phyloP scores from a whole-genome alignment of 768 basidiomycete genomes.

The Leccinum uliginosum region DNA sequence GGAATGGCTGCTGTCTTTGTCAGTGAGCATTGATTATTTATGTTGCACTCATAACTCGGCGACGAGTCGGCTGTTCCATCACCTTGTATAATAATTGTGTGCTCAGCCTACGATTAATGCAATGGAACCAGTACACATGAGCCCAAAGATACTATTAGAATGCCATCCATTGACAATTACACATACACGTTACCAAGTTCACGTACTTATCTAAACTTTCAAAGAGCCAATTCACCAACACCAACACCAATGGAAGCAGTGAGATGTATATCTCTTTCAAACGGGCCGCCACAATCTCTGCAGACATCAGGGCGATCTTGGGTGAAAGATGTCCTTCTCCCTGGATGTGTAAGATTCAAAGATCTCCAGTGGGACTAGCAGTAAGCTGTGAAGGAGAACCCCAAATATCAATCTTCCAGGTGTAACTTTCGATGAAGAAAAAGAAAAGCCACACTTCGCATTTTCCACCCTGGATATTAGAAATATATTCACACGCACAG shows the following conservation, averaged over 20 bases:
- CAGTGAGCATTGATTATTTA: conserved; percentile 61
- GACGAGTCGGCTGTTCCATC: background rate
- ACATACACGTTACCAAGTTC: background rate
- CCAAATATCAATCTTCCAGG: conserved; percentile 74
- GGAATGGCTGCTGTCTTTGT: conserved; percentile 88
- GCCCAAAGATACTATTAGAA: background rate
- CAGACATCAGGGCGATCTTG: conserved; percentile 58
- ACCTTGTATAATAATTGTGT: background rate
- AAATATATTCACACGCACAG: conserved; percentile 44
- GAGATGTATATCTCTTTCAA: conserved; percentile 43
- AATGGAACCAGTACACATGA: background rate
- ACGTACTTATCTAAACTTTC: background rate
- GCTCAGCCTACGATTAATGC: background rate
- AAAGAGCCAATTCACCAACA: background rate
- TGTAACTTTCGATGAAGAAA: conserved; percentile 60
- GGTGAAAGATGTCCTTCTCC: conserved; percentile 58
- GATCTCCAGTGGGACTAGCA: conserved; percentile 34
- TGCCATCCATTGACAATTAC: background rate
- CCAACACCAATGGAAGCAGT: background rate
- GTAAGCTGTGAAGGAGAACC: conserved; percentile 34
- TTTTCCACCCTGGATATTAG: conserved; percentile 4
- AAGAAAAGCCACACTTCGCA: background rate
- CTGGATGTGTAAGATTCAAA: conserved; percentile 55
- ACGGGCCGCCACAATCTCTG: conserved; percentile 60
- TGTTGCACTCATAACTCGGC: background rate